These are phyloP conservation scores for Eimeria zaria DNA, from an alignment of 169 alveolate species.

Conservation along the genomic window DNA sequence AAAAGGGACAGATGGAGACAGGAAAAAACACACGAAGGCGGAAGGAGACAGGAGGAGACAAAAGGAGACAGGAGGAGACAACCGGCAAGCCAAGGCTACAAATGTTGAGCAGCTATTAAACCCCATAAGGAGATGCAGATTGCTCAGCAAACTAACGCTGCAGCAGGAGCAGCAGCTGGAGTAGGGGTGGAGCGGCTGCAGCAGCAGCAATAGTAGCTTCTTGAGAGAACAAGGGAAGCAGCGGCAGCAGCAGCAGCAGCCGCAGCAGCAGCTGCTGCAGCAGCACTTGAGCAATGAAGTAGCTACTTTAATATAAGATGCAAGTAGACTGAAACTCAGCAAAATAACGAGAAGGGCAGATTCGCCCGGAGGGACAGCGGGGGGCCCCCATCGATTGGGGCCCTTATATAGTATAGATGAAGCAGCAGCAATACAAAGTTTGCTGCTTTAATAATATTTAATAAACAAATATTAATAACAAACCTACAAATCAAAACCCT, in stretches of 20 bases:
- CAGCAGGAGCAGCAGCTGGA: too few species aligned
- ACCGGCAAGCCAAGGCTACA: not conserved
- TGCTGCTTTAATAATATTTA: not conserved
- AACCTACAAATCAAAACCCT: not conserved
- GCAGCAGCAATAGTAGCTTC: too few species aligned
- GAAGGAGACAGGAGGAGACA: conserved; percentile 2
- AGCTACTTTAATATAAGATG: not conserved
- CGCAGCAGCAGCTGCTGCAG: conserved; percentile 15
- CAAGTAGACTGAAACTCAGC: too few species aligned
- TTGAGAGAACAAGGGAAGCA: too few species aligned
- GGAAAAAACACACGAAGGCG: not conserved
- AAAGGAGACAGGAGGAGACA: not conserved
- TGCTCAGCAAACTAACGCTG: not conserved
- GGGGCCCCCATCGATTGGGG: not conserved
- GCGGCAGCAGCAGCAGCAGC: conserved; percentile 29
- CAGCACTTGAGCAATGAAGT: not conserved
- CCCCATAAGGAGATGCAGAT: not conserved
- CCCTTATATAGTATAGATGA: not conserved
- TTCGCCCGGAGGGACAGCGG: not conserved
- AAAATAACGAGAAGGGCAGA: too few species aligned
- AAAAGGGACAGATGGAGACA: not conserved
- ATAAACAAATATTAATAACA: not conserved
- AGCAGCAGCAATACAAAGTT: not conserved
- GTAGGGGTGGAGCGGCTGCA: too few species aligned
- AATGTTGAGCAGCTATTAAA: not conserved